These are phyloP conservation scores for Trametopsis cervina DNA, from an alignment of 768 basidiomycete genomes.

Conservation along the genomic window DNA sequence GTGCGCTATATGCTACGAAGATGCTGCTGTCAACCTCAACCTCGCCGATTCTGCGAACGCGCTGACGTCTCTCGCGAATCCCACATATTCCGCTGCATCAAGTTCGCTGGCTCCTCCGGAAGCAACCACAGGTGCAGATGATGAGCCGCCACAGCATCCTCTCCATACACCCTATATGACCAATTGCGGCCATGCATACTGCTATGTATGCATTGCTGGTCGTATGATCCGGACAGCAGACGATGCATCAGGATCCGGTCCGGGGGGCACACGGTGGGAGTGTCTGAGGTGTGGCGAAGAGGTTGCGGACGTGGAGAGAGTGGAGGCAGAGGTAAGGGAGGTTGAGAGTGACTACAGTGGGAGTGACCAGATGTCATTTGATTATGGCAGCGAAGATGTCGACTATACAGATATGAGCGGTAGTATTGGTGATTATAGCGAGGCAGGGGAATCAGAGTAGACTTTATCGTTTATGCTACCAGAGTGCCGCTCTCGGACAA, in stretches of 20 bases:
- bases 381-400: slow-evolving; percentile 21
- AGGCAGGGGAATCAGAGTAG: slow-evolving; percentile 18
- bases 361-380: slow-evolving; percentile 15
- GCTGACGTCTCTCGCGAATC: slow-evolving; percentile 29
- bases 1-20: slow-evolving; percentile 88
- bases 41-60: slow-evolving; percentile 46
- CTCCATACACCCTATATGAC: slow-evolving; percentile 80
- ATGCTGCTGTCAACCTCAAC: slow-evolving; percentile 55
- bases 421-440: slow-evolving; percentile 24
- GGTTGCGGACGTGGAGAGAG: slow-evolving; percentile 60
- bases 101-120: slow-evolving; percentile 17
- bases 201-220: slow-evolving; percentile 89
- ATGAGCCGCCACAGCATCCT: slow-evolving; percentile 49
- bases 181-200: slow-evolving; percentile 82
- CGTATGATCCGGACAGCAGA: slow-evolving; percentile 69
- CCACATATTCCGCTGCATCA: slow-evolving; percentile 22
- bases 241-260: slow-evolving; percentile 32
- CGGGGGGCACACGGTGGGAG: slow-evolving; percentile 59
- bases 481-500: too few species aligned
- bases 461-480: background rate
- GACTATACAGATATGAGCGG: slow-evolving; percentile 24
- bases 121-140: slow-evolving; percentile 22
- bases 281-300: slow-evolving; percentile 73
- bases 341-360: slow-evolving; percentile 19
- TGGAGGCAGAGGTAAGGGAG: slow-evolving; percentile 34